phyloP scores from a whole-genome alignment of 2,329 filamentous ascomycete species.

The Calycina herbarum region DNA sequence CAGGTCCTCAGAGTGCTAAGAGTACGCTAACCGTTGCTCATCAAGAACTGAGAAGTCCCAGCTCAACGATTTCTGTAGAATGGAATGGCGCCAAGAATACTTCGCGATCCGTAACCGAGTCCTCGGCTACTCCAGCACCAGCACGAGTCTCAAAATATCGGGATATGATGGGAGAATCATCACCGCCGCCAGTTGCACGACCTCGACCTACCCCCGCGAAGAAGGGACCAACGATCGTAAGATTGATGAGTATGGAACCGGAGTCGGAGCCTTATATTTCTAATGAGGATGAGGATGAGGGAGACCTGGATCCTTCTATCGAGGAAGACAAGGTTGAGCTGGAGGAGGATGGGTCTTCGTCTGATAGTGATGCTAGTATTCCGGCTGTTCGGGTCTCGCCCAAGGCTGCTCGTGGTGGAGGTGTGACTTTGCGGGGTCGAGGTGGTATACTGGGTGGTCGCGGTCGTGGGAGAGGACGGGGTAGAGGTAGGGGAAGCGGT shows the following conservation, averaged over 20 bases:
- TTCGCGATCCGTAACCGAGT: not conserved
- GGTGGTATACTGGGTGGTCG: not conserved
- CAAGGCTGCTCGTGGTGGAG: constrained; percentile 12
- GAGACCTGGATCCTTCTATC: not conserved
- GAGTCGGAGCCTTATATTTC: constrained; percentile 19
- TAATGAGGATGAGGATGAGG: not conserved
- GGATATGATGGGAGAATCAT: not conserved
- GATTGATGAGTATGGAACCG: constrained; percentile 27
- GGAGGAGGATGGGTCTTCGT: constrained; percentile 21
- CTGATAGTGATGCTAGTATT: constrained; percentile 26
- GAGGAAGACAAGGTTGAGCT: constrained; percentile 7
- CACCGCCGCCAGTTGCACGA: not conserved
- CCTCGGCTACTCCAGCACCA: constrained; percentile 6
- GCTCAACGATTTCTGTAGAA: not conserved
- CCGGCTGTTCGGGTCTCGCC: constrained; percentile 20
- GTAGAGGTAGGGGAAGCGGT: constrained; percentile 12
- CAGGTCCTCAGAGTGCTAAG: not conserved
- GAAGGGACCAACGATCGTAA: constrained; percentile 32
- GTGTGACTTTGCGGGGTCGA: not conserved
- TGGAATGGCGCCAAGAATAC: constrained; percentile 5
- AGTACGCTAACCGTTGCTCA: not conserved
- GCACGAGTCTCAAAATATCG: constrained; percentile 2
- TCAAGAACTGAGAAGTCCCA: constrained; percentile 6
- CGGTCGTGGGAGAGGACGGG: constrained; percentile 1
- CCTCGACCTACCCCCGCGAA: constrained; percentile 10